phyloP scores from a whole-genome alignment of 2,329 filamentous ascomycete genomes.

The Cercospora canescens region DNA sequence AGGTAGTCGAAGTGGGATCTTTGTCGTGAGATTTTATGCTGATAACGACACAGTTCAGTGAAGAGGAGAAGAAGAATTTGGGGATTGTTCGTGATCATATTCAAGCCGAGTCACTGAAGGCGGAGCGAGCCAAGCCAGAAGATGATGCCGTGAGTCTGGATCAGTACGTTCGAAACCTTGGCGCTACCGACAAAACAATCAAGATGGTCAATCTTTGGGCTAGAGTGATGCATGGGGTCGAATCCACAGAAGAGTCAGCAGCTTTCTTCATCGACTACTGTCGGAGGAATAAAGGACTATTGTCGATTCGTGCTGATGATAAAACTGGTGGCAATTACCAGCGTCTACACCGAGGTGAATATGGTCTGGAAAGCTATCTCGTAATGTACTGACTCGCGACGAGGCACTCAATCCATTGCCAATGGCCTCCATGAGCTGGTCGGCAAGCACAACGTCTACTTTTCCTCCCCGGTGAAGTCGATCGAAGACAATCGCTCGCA shows the following conservation, averaged over 20 bases:
- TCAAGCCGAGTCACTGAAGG: constrained; percentile 38
- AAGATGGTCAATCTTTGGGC: constrained; percentile 47
- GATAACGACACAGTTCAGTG: background rate
- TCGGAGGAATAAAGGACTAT: constrained; percentile 52
- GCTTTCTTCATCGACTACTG: constrained; percentile 58
- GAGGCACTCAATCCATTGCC: background rate
- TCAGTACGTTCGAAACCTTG: constrained; percentile 36
- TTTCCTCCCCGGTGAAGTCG: background rate
- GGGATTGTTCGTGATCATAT: constrained; percentile 36
- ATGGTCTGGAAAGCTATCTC: background rate
- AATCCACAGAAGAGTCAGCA: constrained; percentile 51
- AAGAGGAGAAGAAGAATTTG: constrained; percentile 28
- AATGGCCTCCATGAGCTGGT: constrained; percentile 4
- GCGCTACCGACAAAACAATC: constrained; percentile 35
- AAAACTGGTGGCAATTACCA: constrained; percentile 46
- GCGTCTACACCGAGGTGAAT: constrained; percentile 4
- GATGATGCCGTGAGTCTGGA: constrained; percentile 41
- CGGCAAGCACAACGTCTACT: constrained; percentile 6
- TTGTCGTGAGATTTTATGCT: background rate
- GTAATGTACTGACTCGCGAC: background rate
- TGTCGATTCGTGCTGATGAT: constrained; percentile 54
- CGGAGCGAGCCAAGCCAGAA: constrained; percentile 29
- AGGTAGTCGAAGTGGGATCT: background rate
- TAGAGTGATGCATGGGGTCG: constrained; percentile 51
- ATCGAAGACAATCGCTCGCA: constrained; percentile 2